Conservation (phyloP, 2,329 filamentous ascomycete species). For the Botryotinia convoluta region DNA sequence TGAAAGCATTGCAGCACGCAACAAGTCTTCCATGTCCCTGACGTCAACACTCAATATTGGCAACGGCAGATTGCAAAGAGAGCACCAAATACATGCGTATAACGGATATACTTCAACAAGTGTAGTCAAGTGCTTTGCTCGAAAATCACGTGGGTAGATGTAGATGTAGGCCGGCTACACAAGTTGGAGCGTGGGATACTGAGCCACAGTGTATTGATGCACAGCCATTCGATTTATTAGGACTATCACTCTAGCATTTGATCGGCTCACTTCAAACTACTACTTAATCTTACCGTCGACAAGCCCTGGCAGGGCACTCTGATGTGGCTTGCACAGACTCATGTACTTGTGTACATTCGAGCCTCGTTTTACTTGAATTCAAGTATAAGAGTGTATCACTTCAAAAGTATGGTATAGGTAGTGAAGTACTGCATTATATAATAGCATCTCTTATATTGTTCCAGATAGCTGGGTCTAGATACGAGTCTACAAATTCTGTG, state of each 20-base stretch:
- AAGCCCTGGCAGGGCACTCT: fast-evolving
- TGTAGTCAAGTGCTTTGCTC: fast-evolving
- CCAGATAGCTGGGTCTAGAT: not conserved
- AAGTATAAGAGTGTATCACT: not conserved
- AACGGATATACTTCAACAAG: not conserved
- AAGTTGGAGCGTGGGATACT: not conserved
- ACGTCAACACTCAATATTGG: not conserved
- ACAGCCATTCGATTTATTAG: not conserved
- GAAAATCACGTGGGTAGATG: not conserved
- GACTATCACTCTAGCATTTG: not conserved
- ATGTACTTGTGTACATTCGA: fast-evolving
- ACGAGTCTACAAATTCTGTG: not conserved
- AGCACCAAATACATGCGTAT: not conserved
- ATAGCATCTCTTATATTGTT: fast-evolving
- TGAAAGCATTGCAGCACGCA: not conserved
- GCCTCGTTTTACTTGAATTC: fast-evolving
- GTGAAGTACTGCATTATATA: not conserved
- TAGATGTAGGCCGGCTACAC: not conserved
- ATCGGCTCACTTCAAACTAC: not conserved
- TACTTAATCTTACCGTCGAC: fast-evolving
- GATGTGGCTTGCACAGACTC: fast-evolving
- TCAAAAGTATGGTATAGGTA: fast-evolving
- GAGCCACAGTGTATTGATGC: not conserved
- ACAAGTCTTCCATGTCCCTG: not conserved
- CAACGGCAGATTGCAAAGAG: not conserved